Base-by-base conservation (phyloP, 23 red algal species). In the Gracilaria domingensis region DNA sequence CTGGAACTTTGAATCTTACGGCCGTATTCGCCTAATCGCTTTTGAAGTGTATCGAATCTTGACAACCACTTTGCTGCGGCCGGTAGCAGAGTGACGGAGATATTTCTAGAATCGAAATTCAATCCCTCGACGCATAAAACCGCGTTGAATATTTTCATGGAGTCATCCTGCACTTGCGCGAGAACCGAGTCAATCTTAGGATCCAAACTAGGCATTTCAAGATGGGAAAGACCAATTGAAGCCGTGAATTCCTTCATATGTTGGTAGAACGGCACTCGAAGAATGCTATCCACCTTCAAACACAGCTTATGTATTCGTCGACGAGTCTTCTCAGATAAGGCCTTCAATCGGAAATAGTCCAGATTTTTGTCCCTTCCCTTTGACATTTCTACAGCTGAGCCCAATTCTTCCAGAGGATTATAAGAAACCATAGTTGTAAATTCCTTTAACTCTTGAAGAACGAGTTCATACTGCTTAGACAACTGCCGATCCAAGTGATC, bases 261-360 rank as follows among this genome's bases (percentile, higher is more conserved):
- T 75, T 80, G 23, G 40, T 82, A 87, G 37, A 87, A 83, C 14
- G 92, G 92, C 16, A 73, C 64, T 24, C 92, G 92, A 40, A 94
- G 59, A 35, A 81, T 67, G 3, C 8, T 44, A 72, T 94, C 92
- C 83, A 94, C 71, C 55, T 94, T 83, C 17, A 86, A 28, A 36
- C 82, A 87, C 26, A 95, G 50, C 36, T 89, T 90, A 83, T 96
- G 94, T 47, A 96, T 53, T 80, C 53, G 76, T 24, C 94, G 66
- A 20, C 77, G 76, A 35, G 84, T 96, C 30, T 66, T 67, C 25
- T 90, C 79, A n/a, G 88, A 87, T 17, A 42, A 44, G 14, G 77
- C 80, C 26, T 86, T 91, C 60, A 96, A 44, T 28, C 94, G 87
- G 49, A 58, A 65, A 60, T 96, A 96, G 45, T 96, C 94, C 40